Evolutionary conservation across 768 basidiomycete genomes (phyloP).

Genomic region (Termitomyces bulborhizus): DNA sequence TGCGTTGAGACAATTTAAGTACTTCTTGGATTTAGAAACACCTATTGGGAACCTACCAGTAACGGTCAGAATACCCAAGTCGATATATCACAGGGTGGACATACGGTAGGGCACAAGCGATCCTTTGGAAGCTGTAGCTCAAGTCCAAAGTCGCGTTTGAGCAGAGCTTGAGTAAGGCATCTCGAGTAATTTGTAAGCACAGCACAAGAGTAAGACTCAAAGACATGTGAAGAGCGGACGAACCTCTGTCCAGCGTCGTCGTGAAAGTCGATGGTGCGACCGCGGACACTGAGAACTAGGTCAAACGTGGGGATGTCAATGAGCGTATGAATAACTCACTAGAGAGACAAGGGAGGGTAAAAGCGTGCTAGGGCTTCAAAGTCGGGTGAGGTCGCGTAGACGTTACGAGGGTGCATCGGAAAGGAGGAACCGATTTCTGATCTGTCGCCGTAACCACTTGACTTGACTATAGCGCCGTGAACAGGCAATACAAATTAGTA

Average conservation of each 20-base stretch:
- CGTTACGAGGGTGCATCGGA: slow-evolving; percentile 36
- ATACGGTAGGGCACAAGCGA: slow-evolving; percentile 83
- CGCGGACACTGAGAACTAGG: slow-evolving; percentile 5
- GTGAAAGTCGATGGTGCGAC: slow-evolving; percentile 66
- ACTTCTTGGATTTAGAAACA: slow-evolving; percentile 15
- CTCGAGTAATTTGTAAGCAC: slow-evolving; percentile 29
- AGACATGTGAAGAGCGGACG: not conserved
- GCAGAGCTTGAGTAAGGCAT: slow-evolving; percentile 71
- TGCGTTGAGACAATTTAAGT: not conserved
- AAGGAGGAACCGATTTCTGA: slow-evolving; percentile 51
- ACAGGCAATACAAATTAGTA: too few relatives aligned
- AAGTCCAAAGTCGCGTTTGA: slow-evolving; percentile 69
- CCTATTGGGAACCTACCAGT: slow-evolving; percentile 65
- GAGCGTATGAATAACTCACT: slow-evolving; percentile 4
- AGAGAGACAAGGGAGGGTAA: slow-evolving; percentile 37
- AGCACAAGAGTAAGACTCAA: not conserved
- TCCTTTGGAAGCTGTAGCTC: slow-evolving; percentile 56
- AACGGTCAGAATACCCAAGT: not conserved
- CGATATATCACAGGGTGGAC: not conserved
- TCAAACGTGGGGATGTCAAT: too few relatives aligned
- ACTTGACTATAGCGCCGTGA: slow-evolving; percentile 64
- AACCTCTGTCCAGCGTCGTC: slow-evolving; percentile 68
- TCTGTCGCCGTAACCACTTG: slow-evolving; percentile 77
- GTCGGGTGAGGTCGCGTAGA: slow-evolving; percentile 38
- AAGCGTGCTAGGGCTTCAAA: slow-evolving; percentile 51